Evolutionary conservation across 176 grass and related monocot species (phyloP).

Genomic region (Aegilops bicornis): DNA sequence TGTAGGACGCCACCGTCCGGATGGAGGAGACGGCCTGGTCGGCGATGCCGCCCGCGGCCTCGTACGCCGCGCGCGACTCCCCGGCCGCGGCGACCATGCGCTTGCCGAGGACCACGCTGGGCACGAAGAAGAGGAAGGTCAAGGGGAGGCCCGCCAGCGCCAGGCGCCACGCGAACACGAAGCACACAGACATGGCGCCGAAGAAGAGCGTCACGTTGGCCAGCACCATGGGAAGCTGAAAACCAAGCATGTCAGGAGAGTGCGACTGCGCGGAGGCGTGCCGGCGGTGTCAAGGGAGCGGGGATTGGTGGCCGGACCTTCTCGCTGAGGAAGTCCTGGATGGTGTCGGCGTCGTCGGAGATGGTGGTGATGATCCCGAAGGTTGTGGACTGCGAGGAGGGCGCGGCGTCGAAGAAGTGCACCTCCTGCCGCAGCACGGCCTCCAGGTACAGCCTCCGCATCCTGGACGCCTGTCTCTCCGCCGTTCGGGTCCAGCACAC

Average conservation of each 20-base stretch:
- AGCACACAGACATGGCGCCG: conserved; percentile 26
- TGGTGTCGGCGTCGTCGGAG: conserved; percentile 57
- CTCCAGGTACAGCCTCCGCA: conserved; percentile 56
- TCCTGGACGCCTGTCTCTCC: conserved; percentile 54
- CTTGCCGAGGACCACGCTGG: conserved; percentile 42
- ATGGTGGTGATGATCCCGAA: conserved; percentile 59
- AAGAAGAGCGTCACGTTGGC: conserved; percentile 51
- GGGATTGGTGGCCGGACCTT: conserved; percentile 21
- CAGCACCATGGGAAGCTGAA: conserved; percentile 43
- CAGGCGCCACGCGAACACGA: conserved; percentile 54
- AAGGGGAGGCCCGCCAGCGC: conserved; percentile 50
- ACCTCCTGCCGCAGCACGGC: conserved; percentile 49
- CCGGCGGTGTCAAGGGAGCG: neutral
- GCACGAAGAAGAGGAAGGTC: conserved; percentile 53
- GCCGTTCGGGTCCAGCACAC: conserved; percentile 51
- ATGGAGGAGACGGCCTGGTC: conserved; percentile 62
- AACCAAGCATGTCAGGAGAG: neutral
- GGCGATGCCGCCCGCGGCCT: conserved; percentile 38
- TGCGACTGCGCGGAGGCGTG: neutral
- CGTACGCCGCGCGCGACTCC: conserved; percentile 38
- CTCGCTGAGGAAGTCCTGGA: conserved; percentile 62
- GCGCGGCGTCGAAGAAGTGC: conserved; percentile 55
- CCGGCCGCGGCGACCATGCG: conserved; percentile 28
- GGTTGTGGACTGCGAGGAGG: conserved; percentile 34
- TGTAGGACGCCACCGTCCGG: conserved; percentile 46